Evolutionary conservation across 2,329 filamentous ascomycete species (phyloP), one percentile per base, ranked within the genome.

Genomic region (Venturia oleaginea): DNA sequence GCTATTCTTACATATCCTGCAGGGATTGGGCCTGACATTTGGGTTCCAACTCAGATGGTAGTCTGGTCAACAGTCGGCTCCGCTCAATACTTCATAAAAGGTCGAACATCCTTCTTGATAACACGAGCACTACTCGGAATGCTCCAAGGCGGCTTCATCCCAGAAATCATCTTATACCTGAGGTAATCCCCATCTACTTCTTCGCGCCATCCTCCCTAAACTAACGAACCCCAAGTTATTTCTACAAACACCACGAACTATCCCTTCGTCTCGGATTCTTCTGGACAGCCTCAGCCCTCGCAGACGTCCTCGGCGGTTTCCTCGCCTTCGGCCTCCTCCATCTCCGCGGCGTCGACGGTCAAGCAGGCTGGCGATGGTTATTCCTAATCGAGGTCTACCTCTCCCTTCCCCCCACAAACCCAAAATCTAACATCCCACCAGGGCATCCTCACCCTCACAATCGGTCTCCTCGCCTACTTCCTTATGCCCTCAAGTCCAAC

Each of bases 131-230:
- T 82, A 2, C 67, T 83, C 2, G 81, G 80, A 0, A 71, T 81
- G 2, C 68, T 80, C 19, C 79, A 80, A 76, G 80, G 80, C 24
- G 80, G 80, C 0, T 82, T 81, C 64, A 82, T 82, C 37, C 80
- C 80, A 34, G 60, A 66, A n/a, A 64, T 66, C 22, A 61, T 64
- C 32, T 42, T 54, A 38, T 62, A 34, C 6, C 22, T 42, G 8
- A 62, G 32, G 37, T 62, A 27, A 42, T 13, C 8, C 32, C 40
- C 38, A 22, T 19, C 60, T 59, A 34, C 42, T 40, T 34, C 75
- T 74, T 38, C 67, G 75, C 3, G 38, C 13, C 13, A 10, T 40
- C 5, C 37, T 17, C 11, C 38, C 13, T 4, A 40, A 75, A 54
- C 11, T 54, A 19, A 54, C n/a, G 7, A 6, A 17, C 13, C 15